Base-by-base conservation (phyloP, 306 rosid genomes). In the Chamaecrista fasciculata region DNA sequence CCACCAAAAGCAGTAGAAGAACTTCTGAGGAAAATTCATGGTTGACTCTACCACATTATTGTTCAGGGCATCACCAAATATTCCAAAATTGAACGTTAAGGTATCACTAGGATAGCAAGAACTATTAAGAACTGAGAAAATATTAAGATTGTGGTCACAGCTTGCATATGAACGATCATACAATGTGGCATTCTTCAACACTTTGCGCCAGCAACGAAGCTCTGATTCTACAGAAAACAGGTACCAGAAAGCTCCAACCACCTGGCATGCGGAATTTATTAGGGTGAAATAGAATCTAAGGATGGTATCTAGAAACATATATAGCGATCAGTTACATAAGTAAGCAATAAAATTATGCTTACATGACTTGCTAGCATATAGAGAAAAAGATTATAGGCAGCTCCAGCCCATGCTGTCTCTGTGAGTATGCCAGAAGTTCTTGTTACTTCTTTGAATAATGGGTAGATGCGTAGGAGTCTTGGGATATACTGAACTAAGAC, bases 1-100 rank as follows among this genome's bases (percentile, higher is more conserved):
- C 98, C 98, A 93, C 96, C 98, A 93, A 64, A 93, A 93, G 78
- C 94, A 90, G 81, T 78, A 90, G 56, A 78, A 83, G 70, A 93
- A 80, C 67, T 93, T 93, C 19, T 64, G 55, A 14, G 58, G 72
- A 75, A 90, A 90, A 76, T 53, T 43, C 3, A 36, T 21, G 1
- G 5, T 28, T 6, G 73, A 56, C 36, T 76, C 76, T n/a, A 83
- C 78, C 63, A 93, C 79, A 7, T 48, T 62, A 36, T 76, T 69
- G 71, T 24, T 18, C 14, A 90, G 86, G 70, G 90, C 97, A 11
- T 85, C 89, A 0, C n/a, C 1, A 37, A 43, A 93, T 37, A 93
- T 93, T 20, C 98, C 98, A 39, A 79, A 90, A 73, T 93, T 64
- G 77, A 84, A 2, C 2, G 42, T 25, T 36, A 63, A 58, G 28